Percentiles rank a stretch among this genome's conserved stretches.
Evolutionary conservation across 2,329 filamentous ascomycete species (phyloP).

Genomic region (Diaporthe humulicola): DNA sequence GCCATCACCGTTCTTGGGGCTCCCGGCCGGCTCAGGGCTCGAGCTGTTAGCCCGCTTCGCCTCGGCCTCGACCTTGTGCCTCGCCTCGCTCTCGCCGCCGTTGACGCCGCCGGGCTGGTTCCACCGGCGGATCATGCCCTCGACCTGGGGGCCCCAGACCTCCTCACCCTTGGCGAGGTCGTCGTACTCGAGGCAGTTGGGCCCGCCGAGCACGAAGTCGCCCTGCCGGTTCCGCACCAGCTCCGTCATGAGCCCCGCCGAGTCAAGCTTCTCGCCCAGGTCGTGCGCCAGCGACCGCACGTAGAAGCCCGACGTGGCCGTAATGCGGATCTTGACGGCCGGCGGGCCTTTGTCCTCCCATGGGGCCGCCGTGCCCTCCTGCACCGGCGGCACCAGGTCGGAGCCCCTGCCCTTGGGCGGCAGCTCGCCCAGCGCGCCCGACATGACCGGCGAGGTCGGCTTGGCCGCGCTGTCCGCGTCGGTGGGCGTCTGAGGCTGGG

Average conservation of each 20-base stretch:
- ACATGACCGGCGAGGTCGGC: conserved; percentile 63
- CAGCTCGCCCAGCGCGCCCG: conserved; percentile 66
- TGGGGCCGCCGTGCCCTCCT: conserved; percentile 63
- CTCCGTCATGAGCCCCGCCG: conserved; percentile 87
- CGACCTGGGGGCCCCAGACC: conserved; percentile 84
- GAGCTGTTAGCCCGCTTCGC: conserved; percentile 32
- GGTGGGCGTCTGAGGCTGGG: conserved; percentile 46
- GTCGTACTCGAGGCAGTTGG: conserved; percentile 82
- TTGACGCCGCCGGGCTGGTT: conserved; percentile 41
- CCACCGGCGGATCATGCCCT: conserved; percentile 62
- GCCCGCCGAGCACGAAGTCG: conserved; percentile 78
- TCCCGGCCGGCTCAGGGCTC: conserved; percentile 15
- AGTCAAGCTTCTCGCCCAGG: conserved; percentile 84
- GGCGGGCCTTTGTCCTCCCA: conserved; percentile 76
- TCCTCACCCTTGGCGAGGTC: conserved; percentile 83
- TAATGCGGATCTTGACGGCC: conserved; percentile 88
- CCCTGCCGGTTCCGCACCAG: conserved; percentile 86
- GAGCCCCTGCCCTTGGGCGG: conserved; percentile 61
- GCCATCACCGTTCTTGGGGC: not conserved
- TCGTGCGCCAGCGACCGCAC: conserved; percentile 95
- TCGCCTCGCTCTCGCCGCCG: conserved; percentile 41
- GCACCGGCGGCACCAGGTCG: conserved; percentile 66
- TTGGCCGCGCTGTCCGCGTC: conserved; percentile 40
- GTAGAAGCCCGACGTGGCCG: conserved; percentile 96
- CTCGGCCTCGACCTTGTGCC: conserved; percentile 37